phyloP scores from a whole-genome alignment of 1,284 basidiomycete genomes.

The Meripilus lineatus region DNA sequence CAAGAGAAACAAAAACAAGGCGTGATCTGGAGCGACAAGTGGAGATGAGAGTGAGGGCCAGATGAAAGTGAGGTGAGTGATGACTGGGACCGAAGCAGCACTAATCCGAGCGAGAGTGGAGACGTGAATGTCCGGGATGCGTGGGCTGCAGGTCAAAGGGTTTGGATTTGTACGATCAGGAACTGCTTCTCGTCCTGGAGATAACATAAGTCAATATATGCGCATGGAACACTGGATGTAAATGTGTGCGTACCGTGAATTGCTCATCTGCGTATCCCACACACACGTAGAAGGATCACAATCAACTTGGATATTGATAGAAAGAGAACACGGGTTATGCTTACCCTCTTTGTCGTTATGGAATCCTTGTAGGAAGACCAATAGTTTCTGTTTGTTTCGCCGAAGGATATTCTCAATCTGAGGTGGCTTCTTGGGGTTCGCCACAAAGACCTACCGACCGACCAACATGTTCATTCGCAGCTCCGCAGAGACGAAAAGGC shows the following conservation, averaged over 20 bases:
- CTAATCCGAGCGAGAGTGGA: too few relatives aligned
- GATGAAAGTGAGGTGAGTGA: too few relatives aligned
- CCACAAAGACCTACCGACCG: conserved; percentile 82
- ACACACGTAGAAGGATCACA: background rate
- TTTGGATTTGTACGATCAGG: conserved; percentile 86
- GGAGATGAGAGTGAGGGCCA: too few relatives aligned
- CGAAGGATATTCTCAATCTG: conserved; percentile 90
- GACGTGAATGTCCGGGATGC: too few relatives aligned
- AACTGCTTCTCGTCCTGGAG: conserved; percentile 94
- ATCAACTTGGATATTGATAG: background rate
- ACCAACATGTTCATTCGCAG: conserved; percentile 5
- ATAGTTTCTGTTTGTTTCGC: conserved; percentile 91
- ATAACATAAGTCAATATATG: conserved; percentile 3
- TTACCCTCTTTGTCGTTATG: conserved; percentile 96
- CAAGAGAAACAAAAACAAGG: too few relatives aligned
- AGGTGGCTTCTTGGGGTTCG: conserved; percentile 97
- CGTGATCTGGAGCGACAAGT: too few relatives aligned
- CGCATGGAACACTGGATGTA: background rate
- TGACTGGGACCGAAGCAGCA: too few relatives aligned
- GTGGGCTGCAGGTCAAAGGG: conserved; percentile 59
- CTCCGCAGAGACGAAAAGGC: conserved; percentile 5
- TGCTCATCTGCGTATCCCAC: conserved; percentile 84
- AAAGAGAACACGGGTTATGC: conserved; percentile 22
- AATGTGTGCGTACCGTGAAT: conserved; percentile 61
- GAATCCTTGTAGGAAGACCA: conserved; percentile 88